Percentiles rank a stretch among this genome's conserved stretches.
phyloP scores from a whole-genome alignment of 1,139 yeast species.

The Saccharomyces hybrid region DNA sequence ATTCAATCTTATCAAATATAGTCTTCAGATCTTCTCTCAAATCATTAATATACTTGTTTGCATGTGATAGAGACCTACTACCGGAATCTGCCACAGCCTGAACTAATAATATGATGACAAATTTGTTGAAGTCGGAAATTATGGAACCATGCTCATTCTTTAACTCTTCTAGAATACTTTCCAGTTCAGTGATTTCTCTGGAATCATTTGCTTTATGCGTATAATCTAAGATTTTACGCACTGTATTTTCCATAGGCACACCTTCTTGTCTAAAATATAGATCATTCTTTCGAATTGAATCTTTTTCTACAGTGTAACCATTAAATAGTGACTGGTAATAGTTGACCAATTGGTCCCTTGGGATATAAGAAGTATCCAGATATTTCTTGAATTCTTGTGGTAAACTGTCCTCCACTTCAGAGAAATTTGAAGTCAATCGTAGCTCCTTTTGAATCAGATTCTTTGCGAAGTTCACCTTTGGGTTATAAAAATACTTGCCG shows the following conservation, averaged over 20 bases:
- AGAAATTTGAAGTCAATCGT: constrained; percentile 60
- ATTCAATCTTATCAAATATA: constrained; percentile 37
- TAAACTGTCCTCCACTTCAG: constrained; percentile 65
- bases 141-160: constrained; percentile 26
- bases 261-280: constrained; percentile 31
- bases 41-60: constrained; percentile 59
- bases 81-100: constrained; percentile 79
- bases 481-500: constrained; percentile 46
- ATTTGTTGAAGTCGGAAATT: constrained; percentile 37
- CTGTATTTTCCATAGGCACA: constrained; percentile 31
- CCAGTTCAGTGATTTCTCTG: constrained; percentile 30
- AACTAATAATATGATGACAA: constrained; percentile 53
- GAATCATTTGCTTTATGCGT: constrained; percentile 32
- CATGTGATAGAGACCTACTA: constrained; percentile 82
- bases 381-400: constrained; percentile 65
- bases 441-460: constrained; percentile 80
- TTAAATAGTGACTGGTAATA: constrained; percentile 33
- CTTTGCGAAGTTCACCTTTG: constrained; percentile 64
- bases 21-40: constrained; percentile 46
- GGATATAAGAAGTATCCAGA: constrained; percentile 46
- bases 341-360: constrained; percentile 31
- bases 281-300: constrained; percentile 25
- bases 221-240: constrained; percentile 31
- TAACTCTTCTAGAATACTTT: constrained; percentile 32
- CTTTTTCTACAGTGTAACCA: constrained; percentile 23